Conservation (phyloP, 331 rosid genomes). For the Quercus tomentella region DNA sequence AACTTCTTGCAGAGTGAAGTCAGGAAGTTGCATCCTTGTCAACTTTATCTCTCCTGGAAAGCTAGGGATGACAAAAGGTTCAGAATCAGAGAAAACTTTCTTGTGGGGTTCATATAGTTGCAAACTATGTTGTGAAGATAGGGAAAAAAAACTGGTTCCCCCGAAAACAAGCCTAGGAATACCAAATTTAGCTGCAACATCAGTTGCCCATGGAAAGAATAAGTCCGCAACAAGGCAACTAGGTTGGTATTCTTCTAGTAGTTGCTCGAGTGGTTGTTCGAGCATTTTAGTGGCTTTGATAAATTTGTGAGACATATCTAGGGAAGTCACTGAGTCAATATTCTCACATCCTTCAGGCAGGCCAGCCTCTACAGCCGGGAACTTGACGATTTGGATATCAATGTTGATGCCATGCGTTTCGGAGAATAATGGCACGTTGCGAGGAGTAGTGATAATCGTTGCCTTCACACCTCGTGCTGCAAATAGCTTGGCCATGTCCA, state of each 20-base stretch:
- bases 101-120: too few relatives aligned
- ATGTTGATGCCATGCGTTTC: neutral
- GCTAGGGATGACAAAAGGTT: too few relatives aligned
- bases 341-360: conserved; percentile 29
- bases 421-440: conserved; percentile 18
- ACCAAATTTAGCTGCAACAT: conserved; percentile 9
- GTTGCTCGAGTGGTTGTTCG: too few relatives aligned
- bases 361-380: conserved; percentile 11
- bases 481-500: conserved; percentile 23
- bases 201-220: conserved; percentile 20
- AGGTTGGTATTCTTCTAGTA: too few relatives aligned
- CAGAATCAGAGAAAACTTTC: too few relatives aligned
- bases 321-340: too few relatives aligned
- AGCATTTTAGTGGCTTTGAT: too few relatives aligned
- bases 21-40: neutral
- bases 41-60: too few relatives aligned
- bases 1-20: neutral
- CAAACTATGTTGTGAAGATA: rapidly evolving
- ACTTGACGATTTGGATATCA: neutral
- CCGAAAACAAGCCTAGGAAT: conserved; percentile 17
- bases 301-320: neutral
- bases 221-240: conserved; percentile 22
- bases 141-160: too few relatives aligned
- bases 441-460: conserved; percentile 27
- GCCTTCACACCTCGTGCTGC: conserved; percentile 4